A percentile compares a stretch with the other conserved stretches of the same genome.
phyloP scores from a whole-genome alignment of 768 basidiomycete species.

The Sistotremastrum niveocremeum region DNA sequence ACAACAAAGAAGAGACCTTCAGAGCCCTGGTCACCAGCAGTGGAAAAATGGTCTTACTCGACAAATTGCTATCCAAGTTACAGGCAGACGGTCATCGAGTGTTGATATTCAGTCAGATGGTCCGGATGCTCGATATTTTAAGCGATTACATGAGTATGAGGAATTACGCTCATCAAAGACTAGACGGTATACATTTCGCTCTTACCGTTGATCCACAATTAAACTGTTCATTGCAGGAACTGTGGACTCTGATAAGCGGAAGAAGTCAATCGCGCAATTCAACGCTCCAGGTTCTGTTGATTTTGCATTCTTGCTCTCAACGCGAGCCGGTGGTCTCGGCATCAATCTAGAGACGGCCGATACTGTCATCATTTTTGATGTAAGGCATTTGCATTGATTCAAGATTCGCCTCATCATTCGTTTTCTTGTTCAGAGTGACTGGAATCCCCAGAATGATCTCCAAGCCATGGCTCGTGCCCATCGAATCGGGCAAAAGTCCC shows the following conservation, averaged over 20 bases:
- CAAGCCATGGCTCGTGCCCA: constrained; percentile 99
- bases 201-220: neutral
- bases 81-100: constrained; percentile 92
- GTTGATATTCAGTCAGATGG: constrained; percentile 99
- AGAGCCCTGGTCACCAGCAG: constrained; percentile 98
- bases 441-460: constrained; percentile 97
- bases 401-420: neutral
- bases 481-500: constrained; percentile 96
- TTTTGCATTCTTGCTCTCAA: constrained; percentile 93
- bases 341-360: constrained; percentile 99
- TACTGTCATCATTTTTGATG: constrained; percentile 98
- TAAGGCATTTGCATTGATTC: constrained; percentile 27
- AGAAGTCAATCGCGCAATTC: constrained; percentile 95
- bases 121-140: constrained; percentile 95
- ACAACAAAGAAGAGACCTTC: constrained; percentile 66
- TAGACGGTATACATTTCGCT: constrained; percentile 61
- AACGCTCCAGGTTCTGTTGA: constrained; percentile 87
- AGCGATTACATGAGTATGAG: constrained; percentile 91
- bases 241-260: constrained; percentile 82
- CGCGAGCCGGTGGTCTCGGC: constrained; percentile 92
- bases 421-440: constrained; percentile 57
- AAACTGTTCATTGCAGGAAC: constrained; percentile 17
- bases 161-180: constrained; percentile 83
- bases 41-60: constrained; percentile 95
- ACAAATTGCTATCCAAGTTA: constrained; percentile 86